A percentile compares a stretch with the other conserved stretches of the same genome.
These are phyloP conservation scores for Trypanosomatidae sp. DNA, from an alignment of 208 protist genomes.

Conservation along the genomic window DNA sequence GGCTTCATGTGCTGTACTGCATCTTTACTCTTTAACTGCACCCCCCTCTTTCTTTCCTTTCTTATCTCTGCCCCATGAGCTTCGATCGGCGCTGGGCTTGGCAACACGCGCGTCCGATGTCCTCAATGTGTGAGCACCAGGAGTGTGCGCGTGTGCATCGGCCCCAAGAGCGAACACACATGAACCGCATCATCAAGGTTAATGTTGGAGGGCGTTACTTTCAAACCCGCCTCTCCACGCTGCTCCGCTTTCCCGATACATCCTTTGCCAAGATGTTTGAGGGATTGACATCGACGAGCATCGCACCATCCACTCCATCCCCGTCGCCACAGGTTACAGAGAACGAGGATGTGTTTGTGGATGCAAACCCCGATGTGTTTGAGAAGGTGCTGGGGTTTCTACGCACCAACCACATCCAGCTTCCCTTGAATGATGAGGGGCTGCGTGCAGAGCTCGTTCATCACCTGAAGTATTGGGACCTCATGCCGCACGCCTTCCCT, in stretches of 20 bases:
- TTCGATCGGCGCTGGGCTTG: neutral
- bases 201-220: slow-evolving; percentile 76
- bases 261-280: slow-evolving; percentile 65
- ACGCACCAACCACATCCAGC: slow-evolving; percentile 53
- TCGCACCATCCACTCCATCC: neutral
- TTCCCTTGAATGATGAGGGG: slow-evolving; percentile 62
- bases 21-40: neutral
- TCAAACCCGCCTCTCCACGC: slow-evolving; percentile 64
- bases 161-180: neutral
- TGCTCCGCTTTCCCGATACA: slow-evolving; percentile 67
- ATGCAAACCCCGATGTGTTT: slow-evolving; percentile 80
- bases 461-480: slow-evolving; percentile 63
- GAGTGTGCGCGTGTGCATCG: neutral
- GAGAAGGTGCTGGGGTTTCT: slow-evolving; percentile 75
- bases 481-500: slow-evolving; percentile 74
- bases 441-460: slow-evolving; percentile 71
- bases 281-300: slow-evolving; percentile 1
- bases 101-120: neutral
- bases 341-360: slow-evolving; percentile 65
- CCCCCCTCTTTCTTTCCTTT: neutral
- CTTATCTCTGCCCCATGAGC: neutral
- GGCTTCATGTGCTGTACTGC: neutral
- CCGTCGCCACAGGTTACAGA: neutral
- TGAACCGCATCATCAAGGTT: slow-evolving; percentile 50
- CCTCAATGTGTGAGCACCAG: neutral